Evolutionary conservation across 2,329 filamentous ascomycete species (phyloP).

Genomic region (Aspergillus sp.): DNA sequence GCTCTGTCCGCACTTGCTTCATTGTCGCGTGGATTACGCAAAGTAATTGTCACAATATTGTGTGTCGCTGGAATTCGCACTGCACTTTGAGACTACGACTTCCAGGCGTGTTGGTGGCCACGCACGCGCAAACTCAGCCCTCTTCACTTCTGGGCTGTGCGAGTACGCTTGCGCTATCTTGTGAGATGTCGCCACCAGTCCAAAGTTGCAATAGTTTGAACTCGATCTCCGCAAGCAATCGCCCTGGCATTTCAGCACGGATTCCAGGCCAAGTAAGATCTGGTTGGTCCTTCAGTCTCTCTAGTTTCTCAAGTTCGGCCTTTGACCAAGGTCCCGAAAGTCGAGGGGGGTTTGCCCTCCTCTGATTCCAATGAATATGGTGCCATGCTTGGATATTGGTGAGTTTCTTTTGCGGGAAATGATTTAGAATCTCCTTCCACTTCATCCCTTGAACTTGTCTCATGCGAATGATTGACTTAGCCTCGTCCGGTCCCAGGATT

Average conservation of each 20-base stretch:
- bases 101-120: background rate
- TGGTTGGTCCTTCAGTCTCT: constrained; percentile 24
- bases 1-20: background rate
- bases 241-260: constrained; percentile 26
- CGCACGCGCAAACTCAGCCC: background rate
- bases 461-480: constrained; percentile 31
- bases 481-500: constrained; percentile 32
- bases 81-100: background rate
- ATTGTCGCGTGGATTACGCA: background rate
- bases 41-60: background rate
- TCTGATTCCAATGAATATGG: constrained; percentile 29
- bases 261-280: constrained; percentile 34
- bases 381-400: constrained; percentile 27
- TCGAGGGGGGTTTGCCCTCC: constrained; percentile 25
- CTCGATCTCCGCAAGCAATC: constrained; percentile 33
- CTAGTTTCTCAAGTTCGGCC: constrained; percentile 27
- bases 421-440: constrained; percentile 31
- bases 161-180: constrained; percentile 6
- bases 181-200: constrained; percentile 23
- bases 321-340: constrained; percentile 31
- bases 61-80: background rate
- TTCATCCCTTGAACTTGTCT: constrained; percentile 26
- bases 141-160: background rate
- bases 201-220: constrained; percentile 35
- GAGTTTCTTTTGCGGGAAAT: constrained; percentile 26